Base-by-base conservation (phyloP, 176 grass and related monocot species). In the Poa pratensis region DNA sequence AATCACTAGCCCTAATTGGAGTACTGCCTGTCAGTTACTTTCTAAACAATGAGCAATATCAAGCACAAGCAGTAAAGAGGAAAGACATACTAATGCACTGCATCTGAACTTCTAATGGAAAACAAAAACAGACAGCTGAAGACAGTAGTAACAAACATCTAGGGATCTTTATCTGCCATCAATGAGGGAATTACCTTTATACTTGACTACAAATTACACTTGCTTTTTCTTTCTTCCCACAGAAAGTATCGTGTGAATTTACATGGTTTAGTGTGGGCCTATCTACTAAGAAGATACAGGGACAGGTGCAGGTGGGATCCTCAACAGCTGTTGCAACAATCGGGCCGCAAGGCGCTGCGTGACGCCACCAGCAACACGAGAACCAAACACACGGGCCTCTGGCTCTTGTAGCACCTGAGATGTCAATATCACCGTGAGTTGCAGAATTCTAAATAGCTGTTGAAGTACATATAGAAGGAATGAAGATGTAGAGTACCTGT, bases 321-420 rank as follows among this genome's bases (percentile, higher is more conserved):
- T 89, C 51, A 98, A 87, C 76, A 93, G 72, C 75, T 98, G 95
- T 20, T 98, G 95, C 77, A 98, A 86, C 73, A 95, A 60, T 40
- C 95, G 89, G 48, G 95, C 95, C 0, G 95, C 91, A 64, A 98
- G 86, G 27, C 95, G 88, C 81, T 98, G 95, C 10, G 93, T 93
- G 53, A 98, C 90, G 24, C 95, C 95, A 79, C 92, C 95, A 18
- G 93, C 89, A 83, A 98, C 91, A 58, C 89, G 91, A 49, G 90
- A 85, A 70, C 95, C 90, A 34, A 98, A 77, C 40, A 77, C 84
- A 60, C 91, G 91, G 72, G 89, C 93, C 68, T 90, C 93, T 24
- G 89, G 95, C 78, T 98, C 87, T 90, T 98, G 93, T 34, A 98
- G 87, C 71, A 98, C 85, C 95, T 98, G 77, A 51, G 24, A 49